Evolutionary conservation across 2,329 filamentous ascomycete genomes (phyloP).

Genomic region (Colletotrichum gigasporum): DNA sequence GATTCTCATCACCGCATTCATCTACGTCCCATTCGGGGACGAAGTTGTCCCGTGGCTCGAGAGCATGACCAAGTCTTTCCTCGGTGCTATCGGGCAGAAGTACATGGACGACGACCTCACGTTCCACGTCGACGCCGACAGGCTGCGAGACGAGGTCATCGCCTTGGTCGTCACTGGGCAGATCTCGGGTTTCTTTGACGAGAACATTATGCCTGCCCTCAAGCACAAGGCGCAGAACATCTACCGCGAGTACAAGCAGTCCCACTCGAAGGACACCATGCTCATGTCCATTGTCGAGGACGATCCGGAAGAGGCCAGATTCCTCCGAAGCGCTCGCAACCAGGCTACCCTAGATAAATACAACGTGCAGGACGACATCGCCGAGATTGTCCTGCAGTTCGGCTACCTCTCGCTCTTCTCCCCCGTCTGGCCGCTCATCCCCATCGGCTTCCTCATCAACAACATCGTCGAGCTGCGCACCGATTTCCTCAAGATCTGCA

Average conservation of each 20-base stretch:
- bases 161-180: conserved; percentile 80
- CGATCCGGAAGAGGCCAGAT: conserved; percentile 68
- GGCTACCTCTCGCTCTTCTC: conserved; percentile 79
- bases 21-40: conserved; percentile 80
- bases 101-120: conserved; percentile 54
- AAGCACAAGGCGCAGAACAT: conserved; percentile 65
- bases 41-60: conserved; percentile 75
- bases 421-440: conserved; percentile 79
- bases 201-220: conserved; percentile 74
- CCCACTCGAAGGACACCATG: conserved; percentile 48
- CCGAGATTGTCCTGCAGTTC: conserved; percentile 79
- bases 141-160: conserved; percentile 77
- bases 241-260: conserved; percentile 52
- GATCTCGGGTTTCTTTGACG: conserved; percentile 75
- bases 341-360: conserved; percentile 75
- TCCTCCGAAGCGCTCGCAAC: conserved; percentile 70
- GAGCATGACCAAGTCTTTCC: conserved; percentile 62
- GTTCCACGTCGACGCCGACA: conserved; percentile 72
- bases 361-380: conserved; percentile 77
- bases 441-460: conserved; percentile 77
- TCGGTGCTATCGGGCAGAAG: conserved; percentile 54
- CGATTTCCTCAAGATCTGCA: conserved; percentile 80
- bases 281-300: conserved; percentile 63
- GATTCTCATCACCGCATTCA: conserved; percentile 79
- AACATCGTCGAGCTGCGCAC: conserved; percentile 82